Conservation (phyloP, 176 grass and related monocot species). For the Zoysia pacifica region DNA sequence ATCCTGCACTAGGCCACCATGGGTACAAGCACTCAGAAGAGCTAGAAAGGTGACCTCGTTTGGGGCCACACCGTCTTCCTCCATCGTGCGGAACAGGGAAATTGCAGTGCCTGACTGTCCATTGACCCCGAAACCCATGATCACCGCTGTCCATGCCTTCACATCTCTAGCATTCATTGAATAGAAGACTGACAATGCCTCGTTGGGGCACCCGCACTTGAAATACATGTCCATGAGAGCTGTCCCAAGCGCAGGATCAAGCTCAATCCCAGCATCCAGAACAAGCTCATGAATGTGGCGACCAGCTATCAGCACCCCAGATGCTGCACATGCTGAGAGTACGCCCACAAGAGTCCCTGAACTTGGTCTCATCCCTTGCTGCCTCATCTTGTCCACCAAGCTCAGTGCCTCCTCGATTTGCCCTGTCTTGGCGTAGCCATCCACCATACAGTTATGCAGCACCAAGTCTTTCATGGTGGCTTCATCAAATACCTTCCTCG, state of each 20-base stretch:
- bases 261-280: slow-evolving; percentile 29
- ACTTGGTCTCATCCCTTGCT: slow-evolving; percentile 42
- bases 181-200: slow-evolving; percentile 48
- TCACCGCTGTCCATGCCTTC: slow-evolving; percentile 63
- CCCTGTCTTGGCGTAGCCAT: slow-evolving; percentile 57
- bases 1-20: slow-evolving; percentile 54
- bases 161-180: slow-evolving; percentile 48
- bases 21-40: slow-evolving; percentile 57
- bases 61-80: slow-evolving; percentile 38
- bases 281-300: slow-evolving; percentile 36
- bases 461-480: slow-evolving; percentile 45
- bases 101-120: slow-evolving; percentile 43
- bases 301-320: slow-evolving; percentile 38
- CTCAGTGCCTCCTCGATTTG: slow-evolving; percentile 47
- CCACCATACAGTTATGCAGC: slow-evolving; percentile 71
- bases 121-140: slow-evolving; percentile 61
- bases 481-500: slow-evolving; percentile 50
- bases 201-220: slow-evolving; percentile 43
- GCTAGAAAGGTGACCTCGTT: slow-evolving; percentile 62
- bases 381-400: slow-evolving; percentile 48
- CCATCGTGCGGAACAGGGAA: slow-evolving; percentile 51
- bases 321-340: slow-evolving; percentile 46
- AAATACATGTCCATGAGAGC: slow-evolving; percentile 66
- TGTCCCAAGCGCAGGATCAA: slow-evolving; percentile 50
- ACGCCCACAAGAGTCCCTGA: slow-evolving; percentile 61